Conservation (phyloP, 257 asterid species). For the Lithospermum erythrorhizon region DNA sequence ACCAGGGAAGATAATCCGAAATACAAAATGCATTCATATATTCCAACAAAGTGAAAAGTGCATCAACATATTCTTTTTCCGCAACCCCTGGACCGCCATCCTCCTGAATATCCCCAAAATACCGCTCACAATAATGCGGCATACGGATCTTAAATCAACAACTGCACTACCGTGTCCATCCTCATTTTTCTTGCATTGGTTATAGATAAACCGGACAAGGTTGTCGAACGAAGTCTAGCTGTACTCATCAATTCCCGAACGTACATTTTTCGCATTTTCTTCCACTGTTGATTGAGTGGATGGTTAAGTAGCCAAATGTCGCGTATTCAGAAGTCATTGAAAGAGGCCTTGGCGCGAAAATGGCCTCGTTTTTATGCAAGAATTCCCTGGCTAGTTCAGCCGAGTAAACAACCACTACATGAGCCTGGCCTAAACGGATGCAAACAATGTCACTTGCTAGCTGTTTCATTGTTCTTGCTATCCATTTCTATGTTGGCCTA, state of each 20-base stretch:
- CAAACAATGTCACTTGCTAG: background rate
- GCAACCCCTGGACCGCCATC: slow-evolving; percentile 20
- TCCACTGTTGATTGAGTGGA: slow-evolving; percentile 4
- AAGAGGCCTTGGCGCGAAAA: slow-evolving; percentile 7
- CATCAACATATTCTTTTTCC: slow-evolving; percentile 20
- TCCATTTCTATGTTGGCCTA: slow-evolving; percentile 1
- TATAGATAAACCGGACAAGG: background rate
- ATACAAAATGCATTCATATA: slow-evolving; percentile 5
- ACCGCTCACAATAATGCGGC: slow-evolving; percentile 7
- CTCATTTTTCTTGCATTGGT: slow-evolving; percentile 1
- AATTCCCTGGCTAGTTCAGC: slow-evolving; percentile 9
- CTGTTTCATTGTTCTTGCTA: background rate
- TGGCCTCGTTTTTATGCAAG: slow-evolving; percentile 2
- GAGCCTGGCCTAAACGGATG: background rate
- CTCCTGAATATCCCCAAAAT: background rate
- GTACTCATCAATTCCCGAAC: slow-evolving; percentile 1
- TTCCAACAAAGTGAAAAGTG: no score
- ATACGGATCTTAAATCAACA: background rate
- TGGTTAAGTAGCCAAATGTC: background rate
- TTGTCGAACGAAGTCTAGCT: background rate
- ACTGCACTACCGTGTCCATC: background rate
- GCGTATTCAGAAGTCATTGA: slow-evolving; percentile 2
- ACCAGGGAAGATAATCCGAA: slow-evolving; percentile 7
- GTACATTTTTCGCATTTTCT: slow-evolving; percentile 6
- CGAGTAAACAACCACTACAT: slow-evolving; percentile 7